Evolutionary conservation across 1,284 basidiomycete genomes (phyloP), one percentile per base, ranked within the genome.

Genomic region (Leccinum brunneo-olivaceum): DNA sequence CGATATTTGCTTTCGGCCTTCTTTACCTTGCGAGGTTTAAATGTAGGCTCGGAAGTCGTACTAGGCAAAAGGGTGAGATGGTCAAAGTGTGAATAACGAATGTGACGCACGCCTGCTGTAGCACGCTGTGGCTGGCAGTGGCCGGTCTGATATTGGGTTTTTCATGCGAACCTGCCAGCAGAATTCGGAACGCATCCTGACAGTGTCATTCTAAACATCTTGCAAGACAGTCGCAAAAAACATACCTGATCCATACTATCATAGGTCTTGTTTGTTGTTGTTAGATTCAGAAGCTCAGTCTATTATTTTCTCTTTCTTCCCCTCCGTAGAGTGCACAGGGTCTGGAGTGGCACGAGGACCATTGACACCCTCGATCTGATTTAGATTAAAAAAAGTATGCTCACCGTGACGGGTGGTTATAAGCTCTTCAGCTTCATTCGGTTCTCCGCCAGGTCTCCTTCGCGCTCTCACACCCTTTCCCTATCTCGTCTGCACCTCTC

Each of bases 11-110:
- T 58, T 12, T 75, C 76, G 6, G 53, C 44, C 28, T 82, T 83
- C 66, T 82, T 86, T 34, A 88, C 68, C 53, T 84, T 86, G 41
- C 86, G 72, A 9, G 85, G 85, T 56, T 87, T 86, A 65, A 89
- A 89, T 0, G 74, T 71, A 19, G 81, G 69, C 46, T 76, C 65
- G 1, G 69, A 53, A 9, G 65, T 55, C 50, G 50, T 49, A 6
- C 67, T 68, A 43, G n/a, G 8, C 27, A 23, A 10, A 19, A 10
- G 7, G 25, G 14, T 47, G 43, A 51, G 35, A 14, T 19, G 1
- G 32, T 29, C n/a, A 8, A 29, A 16, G 8, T 34, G 18, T 29
- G n/a, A 27, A 12, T 12, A 27, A 52, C 46, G n/a, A 53, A 29
- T 28, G 55, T 21, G 12, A 49, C 52, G 30, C 24, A 55, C 56